Base-by-base conservation (phyloP, 306 rosid genomes). In the Castanospermum australe region DNA sequence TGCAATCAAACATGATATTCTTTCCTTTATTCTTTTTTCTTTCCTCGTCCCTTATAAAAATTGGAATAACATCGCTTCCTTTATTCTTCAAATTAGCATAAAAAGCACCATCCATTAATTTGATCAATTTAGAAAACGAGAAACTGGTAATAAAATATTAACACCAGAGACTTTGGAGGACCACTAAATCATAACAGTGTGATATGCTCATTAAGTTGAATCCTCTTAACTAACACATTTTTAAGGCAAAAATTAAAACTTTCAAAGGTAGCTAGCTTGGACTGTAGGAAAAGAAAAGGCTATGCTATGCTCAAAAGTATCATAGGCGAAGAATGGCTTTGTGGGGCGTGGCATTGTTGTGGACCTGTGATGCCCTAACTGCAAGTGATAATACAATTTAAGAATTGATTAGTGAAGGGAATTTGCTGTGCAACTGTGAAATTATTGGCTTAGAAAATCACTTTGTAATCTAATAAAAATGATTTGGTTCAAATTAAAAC, bases 111-210 rank as follows among this genome's bases (percentile, higher is more conserved):
- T 28, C 78, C 70, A 71, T 25, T 2, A 2, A 32, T 35, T 68
- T 7, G 55, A 76, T 75, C 30, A 77, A 83, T 83, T 72, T 22
- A 64, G 55, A 63, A 73, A 64, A 36, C 20, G 21, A 67, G 17
- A 64, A 66, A 50, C n/a, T 10, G 20, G 14, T 38, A 59, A 67
- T 76, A 63, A 68, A 68, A 60, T 50, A 36, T 62, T 17, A 59
- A 32, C 44, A 66, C 65, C 33, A 77, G 30, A 44, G 35, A 71
- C 69, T 77, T 79, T 35, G 59, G 68, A 88, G 97, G 96, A 79
- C 97, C 92, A 81, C 88, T 80, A 82, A 90, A 91, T 93, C 93
- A 85, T 82, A 92, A 87, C 88, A 90, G 88, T 92, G 80, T 84
- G 88, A 86, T 84, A 80, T 92, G 91, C 68, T 87, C 67, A 94